phyloP scores from a whole-genome alignment of 1,139 yeast genomes.

The Yamadazyma diospyri region DNA sequence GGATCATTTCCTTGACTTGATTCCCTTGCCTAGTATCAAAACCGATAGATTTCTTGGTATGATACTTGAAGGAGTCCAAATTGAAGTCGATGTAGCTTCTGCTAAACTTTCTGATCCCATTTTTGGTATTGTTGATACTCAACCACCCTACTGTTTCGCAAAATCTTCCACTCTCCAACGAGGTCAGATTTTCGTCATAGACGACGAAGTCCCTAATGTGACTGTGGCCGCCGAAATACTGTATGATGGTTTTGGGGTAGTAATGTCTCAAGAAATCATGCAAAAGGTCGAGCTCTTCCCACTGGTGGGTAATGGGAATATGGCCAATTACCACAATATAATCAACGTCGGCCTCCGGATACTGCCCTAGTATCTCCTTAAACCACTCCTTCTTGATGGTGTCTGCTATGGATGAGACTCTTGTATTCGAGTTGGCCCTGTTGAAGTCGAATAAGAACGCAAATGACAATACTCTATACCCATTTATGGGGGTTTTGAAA shows the following conservation, averaged over 20 bases:
- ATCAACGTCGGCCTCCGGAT: constrained; percentile 52
- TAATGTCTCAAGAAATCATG: constrained; percentile 52
- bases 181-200: constrained; percentile 66
- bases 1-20: constrained; percentile 43
- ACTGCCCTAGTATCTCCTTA: constrained; percentile 39
- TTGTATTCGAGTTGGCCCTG: constrained; percentile 56
- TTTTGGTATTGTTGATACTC: constrained; percentile 42
- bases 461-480: constrained; percentile 57
- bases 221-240: constrained; percentile 92
- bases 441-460: constrained; percentile 80
- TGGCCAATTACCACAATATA: constrained; percentile 73
- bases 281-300: constrained; percentile 54
- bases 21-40: constrained; percentile 52
- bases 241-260: constrained; percentile 65
- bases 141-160: constrained; percentile 91
- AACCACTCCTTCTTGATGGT: constrained; percentile 67
- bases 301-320: constrained; percentile 60
- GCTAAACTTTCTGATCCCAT: constrained; percentile 25
- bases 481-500: constrained; percentile 58
- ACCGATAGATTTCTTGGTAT: constrained; percentile 34
- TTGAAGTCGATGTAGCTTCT: constrained; percentile 83
- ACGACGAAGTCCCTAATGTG: constrained; percentile 83
- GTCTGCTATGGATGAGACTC: constrained; percentile 61
- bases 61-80: constrained; percentile 62
- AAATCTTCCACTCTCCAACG: constrained; percentile 85